These are phyloP conservation scores for Gentiana straminea DNA, from an alignment of 257 asterid genomes.

Conservation along the genomic window DNA sequence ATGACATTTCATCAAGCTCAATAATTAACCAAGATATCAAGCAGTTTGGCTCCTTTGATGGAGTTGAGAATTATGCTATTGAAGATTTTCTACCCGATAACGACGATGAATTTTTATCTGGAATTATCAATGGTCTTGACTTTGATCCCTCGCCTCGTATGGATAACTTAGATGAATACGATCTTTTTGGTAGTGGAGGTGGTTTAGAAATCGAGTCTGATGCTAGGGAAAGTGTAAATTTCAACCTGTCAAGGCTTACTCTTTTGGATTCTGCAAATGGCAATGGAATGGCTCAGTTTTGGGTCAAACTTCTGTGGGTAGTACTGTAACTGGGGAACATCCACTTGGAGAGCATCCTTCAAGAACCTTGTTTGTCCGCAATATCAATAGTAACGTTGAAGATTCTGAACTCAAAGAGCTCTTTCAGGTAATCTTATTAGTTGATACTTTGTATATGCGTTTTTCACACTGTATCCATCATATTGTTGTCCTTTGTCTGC, in stretches of 20 bases:
- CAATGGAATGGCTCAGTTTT: slow-evolving; percentile 29
- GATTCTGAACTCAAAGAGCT: slow-evolving; percentile 55
- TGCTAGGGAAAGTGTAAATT: slow-evolving; percentile 25
- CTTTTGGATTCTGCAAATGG: slow-evolving; percentile 23
- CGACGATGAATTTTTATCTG: slow-evolving; percentile 65
- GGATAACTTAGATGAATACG: slow-evolving; percentile 46
- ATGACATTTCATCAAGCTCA: slow-evolving; percentile 24
- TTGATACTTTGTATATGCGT: no score
- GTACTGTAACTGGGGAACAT: slow-evolving; percentile 47
- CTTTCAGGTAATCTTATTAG: slow-evolving; percentile 44
- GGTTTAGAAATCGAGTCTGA: slow-evolving; percentile 59
- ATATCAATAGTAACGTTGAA: slow-evolving; percentile 58
- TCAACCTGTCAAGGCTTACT: slow-evolving; percentile 23
- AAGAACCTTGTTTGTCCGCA: slow-evolving; percentile 64
- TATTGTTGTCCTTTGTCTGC: no score
- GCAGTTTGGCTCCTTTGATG: slow-evolving; percentile 20
- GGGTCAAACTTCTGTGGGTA: slow-evolving; percentile 23
- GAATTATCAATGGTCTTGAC: slow-evolving; percentile 34
- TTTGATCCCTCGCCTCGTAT: slow-evolving; percentile 24
- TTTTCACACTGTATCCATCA: no score
- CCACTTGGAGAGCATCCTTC: slow-evolving; percentile 90
- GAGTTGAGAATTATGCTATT: slow-evolving; percentile 21
- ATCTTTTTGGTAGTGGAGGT: slow-evolving; percentile 63
- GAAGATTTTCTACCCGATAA: slow-evolving; percentile 58
- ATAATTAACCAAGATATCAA: slow-evolving; percentile 20